phyloP scores from a whole-genome alignment of 345 rosid species.

The Diplotaxis tenuifolia region DNA sequence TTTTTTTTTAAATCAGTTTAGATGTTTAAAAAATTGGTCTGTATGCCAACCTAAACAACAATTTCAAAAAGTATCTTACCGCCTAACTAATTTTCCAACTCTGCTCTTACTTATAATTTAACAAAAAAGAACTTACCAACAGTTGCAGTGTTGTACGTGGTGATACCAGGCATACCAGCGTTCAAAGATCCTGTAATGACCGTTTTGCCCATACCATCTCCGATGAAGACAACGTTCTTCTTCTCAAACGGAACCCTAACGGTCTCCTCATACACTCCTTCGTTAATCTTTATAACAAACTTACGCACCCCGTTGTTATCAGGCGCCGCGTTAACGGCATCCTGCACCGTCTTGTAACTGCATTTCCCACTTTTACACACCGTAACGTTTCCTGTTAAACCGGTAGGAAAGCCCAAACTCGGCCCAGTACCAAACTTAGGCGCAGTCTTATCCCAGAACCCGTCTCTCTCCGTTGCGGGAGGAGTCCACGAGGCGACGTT shows the following conservation, averaged over 20 bases:
- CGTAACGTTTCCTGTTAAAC: constrained; percentile 54
- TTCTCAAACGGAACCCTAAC: constrained; percentile 76
- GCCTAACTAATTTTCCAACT: too few species aligned
- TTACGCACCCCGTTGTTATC: constrained; percentile 35
- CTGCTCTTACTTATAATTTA: too few species aligned
- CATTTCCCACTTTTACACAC: constrained; percentile 59
- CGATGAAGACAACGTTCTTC: constrained; percentile 74
- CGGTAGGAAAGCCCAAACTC: constrained; percentile 47
- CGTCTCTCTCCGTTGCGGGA: constrained; percentile 77
- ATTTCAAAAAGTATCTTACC: too few species aligned
- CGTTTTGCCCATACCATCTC: constrained; percentile 86
- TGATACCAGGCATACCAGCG: constrained; percentile 58
- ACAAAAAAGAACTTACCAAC: constrained; percentile 49
- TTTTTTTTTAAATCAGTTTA: neutral
- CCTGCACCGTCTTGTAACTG: constrained; percentile 64
- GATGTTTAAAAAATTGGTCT: too few species aligned
- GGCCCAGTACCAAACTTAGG: constrained; percentile 16
- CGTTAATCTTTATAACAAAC: constrained; percentile 62
- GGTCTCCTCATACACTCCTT: constrained; percentile 71
- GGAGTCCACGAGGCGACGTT: constrained; percentile 49
- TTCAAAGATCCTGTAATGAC: constrained; percentile 66
- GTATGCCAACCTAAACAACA: too few species aligned
- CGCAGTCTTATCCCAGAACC: constrained; percentile 53
- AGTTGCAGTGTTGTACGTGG: constrained; percentile 75
- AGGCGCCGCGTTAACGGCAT: constrained; percentile 80